Evolutionary conservation across 106 monocot species (phyloP).

Genomic region (Apostasia ramifera): DNA sequence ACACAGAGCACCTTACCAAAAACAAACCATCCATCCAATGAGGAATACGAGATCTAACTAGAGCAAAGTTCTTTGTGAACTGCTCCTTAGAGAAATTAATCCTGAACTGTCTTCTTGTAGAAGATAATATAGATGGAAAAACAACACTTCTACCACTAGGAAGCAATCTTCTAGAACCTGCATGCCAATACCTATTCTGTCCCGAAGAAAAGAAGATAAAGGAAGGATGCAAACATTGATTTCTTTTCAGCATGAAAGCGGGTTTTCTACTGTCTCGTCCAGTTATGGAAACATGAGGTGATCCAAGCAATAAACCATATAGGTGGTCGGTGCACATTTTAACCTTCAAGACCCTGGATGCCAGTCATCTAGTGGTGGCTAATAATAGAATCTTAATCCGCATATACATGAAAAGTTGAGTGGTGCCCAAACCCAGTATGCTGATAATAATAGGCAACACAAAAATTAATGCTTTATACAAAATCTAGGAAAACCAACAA

Average conservation of each 20-base stretch:
- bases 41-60: slow-evolving; percentile 39
- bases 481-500: too few relatives aligned
- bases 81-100: slow-evolving; percentile 40
- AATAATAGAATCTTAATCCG: slow-evolving; percentile 65
- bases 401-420: slow-evolving; percentile 12
- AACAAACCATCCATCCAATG: slow-evolving; percentile 79
- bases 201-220: slow-evolving; percentile 14
- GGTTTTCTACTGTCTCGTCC: slow-evolving; percentile 15
- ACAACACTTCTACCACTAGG: slow-evolving; percentile 7
- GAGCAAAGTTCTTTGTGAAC: slow-evolving; percentile 26
- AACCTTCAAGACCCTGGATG: background rate
- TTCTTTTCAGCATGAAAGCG: slow-evolving; percentile 8
- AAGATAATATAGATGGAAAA: slow-evolving; percentile 14
- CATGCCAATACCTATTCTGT: slow-evolving; percentile 10
- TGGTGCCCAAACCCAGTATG: too few relatives aligned
- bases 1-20: slow-evolving; percentile 69
- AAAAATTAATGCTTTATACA: too few relatives aligned
- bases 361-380: slow-evolving; percentile 43
- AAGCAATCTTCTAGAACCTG: background rate
- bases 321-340: slow-evolving; percentile 42
- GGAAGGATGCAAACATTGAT: slow-evolving; percentile 1
- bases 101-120: slow-evolving; percentile 18
- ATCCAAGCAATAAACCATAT: slow-evolving; percentile 34
- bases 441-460: too few relatives aligned
- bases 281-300: slow-evolving; percentile 19